Evolutionary conservation across 768 basidiomycete species (phyloP).

Genomic region (Trametes cubensis): DNA sequence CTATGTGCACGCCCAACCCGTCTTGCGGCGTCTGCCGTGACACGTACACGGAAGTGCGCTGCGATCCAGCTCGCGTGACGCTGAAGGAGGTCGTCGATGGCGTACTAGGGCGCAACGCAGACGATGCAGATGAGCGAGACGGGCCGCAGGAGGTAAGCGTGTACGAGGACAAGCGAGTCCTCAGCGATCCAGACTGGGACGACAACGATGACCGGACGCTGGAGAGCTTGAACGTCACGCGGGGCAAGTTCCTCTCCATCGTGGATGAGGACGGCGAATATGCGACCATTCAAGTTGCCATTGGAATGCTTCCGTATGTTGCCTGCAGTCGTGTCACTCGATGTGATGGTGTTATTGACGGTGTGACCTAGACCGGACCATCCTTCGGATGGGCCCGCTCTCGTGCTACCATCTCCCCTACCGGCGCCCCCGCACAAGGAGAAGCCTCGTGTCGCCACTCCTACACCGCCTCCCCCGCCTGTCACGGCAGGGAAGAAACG

Average conservation of each 20-base stretch:
- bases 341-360: not conserved
- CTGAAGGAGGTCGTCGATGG: conserved; percentile 75
- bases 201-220: conserved; percentile 84
- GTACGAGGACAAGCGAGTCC: conserved; percentile 82
- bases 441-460: conserved; percentile 39
- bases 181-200: conserved; percentile 93
- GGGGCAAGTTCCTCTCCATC: conserved; percentile 87
- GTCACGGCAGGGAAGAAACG: conserved; percentile 50
- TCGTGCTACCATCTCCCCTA: conserved; percentile 67
- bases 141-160: conserved; percentile 69
- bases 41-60: conserved; percentile 72
- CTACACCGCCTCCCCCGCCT: conserved; percentile 46
- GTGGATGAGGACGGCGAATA: conserved; percentile 85
- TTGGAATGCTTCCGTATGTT: conserved; percentile 71
- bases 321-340: not conserved
- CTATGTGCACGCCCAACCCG: conserved; percentile 69
- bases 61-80: conserved; percentile 69
- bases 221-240: conserved; percentile 74
- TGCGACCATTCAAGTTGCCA: conserved; percentile 69
- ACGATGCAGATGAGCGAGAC: conserved; percentile 35
- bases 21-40: conserved; percentile 87
- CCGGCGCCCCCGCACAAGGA: conserved; percentile 55
- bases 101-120: conserved; percentile 57
- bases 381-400: conserved; percentile 49
- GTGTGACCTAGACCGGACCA: conserved; percentile 53